Base-by-base conservation (phyloP, 2,329 filamentous ascomycete species). In the Raffaelea ambrosiae region DNA sequence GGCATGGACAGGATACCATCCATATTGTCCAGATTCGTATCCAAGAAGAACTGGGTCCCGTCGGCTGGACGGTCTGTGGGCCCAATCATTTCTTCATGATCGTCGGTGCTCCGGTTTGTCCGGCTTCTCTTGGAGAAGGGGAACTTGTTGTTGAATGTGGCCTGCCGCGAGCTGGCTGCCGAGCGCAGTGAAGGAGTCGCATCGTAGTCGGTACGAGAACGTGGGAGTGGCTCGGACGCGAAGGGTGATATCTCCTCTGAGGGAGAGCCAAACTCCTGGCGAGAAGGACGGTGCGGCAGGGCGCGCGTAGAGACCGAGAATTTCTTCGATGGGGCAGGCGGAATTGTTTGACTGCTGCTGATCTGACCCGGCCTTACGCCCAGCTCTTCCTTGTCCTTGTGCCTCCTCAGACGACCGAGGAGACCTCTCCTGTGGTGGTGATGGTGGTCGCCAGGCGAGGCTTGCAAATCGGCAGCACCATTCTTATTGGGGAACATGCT, bases 1-100 rank as follows among this genome's bases (percentile, higher is more conserved):
- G 80, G 81, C 53, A 82, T 79, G 45, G 83, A 82, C 51, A 97
- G 69, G 54, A 97, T 96, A 20, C 88, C 93, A 58, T 90, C 85
- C 88, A 98, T 93, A 57, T 95, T 81, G 48, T 81, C 81, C 43
- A 97, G 76, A 61, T 97, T 86, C 2, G 88, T 94, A 63, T 97
- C 91, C 22, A 97, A 77, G 58, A 79, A 78, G 66, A 84, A 95
- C 41, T 88, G 65, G 13, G 76, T 77, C 39, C 76, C 76, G 45
- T 48, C 69, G 43, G 61, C 58, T 19, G 65, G 58, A 56, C 74
- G 77, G 50, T 84, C 79, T 8, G 75, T 81, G 0, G 76, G 77
- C 3, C 76, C 77, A 52, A 77, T 79, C 20, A 69, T 72, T 61
- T 81, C 82, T 60, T 73, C 83, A 53, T 60, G 67, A 51, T 72